Evolutionary conservation across 31 red algal genomes (phyloP).

Genomic region (Endocladia muricata): DNA sequence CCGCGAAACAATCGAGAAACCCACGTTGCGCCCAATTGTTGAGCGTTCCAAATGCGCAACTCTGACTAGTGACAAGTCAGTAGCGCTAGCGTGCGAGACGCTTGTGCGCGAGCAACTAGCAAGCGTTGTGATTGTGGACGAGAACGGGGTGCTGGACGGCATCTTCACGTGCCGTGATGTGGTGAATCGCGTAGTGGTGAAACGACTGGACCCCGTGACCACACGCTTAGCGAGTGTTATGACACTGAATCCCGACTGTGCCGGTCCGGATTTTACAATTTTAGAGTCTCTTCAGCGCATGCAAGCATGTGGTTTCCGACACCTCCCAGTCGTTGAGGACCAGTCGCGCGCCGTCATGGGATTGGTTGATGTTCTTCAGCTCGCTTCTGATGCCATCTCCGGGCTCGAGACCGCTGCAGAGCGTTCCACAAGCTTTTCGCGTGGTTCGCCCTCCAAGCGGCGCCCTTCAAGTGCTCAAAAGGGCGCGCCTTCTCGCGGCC

Average conservation of each 20-base stretch:
- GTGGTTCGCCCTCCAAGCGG: no score
- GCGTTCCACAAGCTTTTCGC: background rate
- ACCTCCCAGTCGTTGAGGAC: slow-evolving; percentile 54
- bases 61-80: slow-evolving; percentile 16
- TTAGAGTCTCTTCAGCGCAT: slow-evolving; percentile 65
- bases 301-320: slow-evolving; percentile 72
- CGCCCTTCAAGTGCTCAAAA: no score
- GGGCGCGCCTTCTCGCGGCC: background rate
- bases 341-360: slow-evolving; percentile 45
- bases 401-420: slow-evolving; percentile 20
- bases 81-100: slow-evolving; percentile 39
- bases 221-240: slow-evolving; percentile 39
- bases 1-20: slow-evolving; percentile 58
- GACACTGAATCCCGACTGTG: slow-evolving; percentile 55
- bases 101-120: slow-evolving; percentile 44
- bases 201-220: slow-evolving; percentile 21
- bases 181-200: slow-evolving; percentile 50
- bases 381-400: slow-evolving; percentile 40
- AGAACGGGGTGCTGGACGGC: slow-evolving; percentile 35
- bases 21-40: slow-evolving; percentile 41
- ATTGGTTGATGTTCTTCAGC: slow-evolving; percentile 63
- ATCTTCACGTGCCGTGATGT: slow-evolving; percentile 72
- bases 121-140: slow-evolving; percentile 59
- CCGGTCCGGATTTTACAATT: slow-evolving; percentile 50
- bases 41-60: slow-evolving; percentile 31